Conservation (phyloP, 805 yeast species). For the Lipomyces spencermartinsiae region DNA sequence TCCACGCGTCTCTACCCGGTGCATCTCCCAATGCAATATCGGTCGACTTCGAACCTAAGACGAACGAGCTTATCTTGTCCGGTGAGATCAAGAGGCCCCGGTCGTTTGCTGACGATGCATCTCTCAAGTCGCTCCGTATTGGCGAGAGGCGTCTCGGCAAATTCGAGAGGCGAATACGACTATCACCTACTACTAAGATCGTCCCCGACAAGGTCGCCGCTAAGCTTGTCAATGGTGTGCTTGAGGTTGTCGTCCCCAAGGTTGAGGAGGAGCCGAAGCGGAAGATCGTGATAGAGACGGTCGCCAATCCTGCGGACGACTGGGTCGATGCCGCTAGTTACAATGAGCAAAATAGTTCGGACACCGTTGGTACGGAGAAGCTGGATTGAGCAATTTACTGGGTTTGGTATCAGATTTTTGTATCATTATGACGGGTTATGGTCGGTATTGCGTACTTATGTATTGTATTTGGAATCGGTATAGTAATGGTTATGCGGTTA, state of each 20-base stretch:
- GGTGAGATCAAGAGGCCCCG: slow-evolving; percentile 47
- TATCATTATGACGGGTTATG: neutral
- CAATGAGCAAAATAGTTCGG: neutral
- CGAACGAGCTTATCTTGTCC: slow-evolving; percentile 52
- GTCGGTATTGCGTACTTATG: neutral
- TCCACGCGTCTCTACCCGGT: slow-evolving; percentile 57
- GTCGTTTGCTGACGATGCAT: slow-evolving; percentile 45
- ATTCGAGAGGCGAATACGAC: slow-evolving; percentile 52
- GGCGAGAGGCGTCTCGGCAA: slow-evolving; percentile 50
- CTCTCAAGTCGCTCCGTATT: slow-evolving; percentile 42
- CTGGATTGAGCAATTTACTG: slow-evolving; percentile 17
- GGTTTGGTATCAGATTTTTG: neutral
- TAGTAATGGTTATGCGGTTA: neutral
- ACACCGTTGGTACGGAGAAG: slow-evolving; percentile 27
- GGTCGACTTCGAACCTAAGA: slow-evolving; percentile 55
- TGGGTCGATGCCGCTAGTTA: slow-evolving; percentile 32
- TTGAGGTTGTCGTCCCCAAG: slow-evolving; percentile 54
- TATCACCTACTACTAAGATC: slow-evolving; percentile 50
- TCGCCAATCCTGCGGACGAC: slow-evolving; percentile 27
- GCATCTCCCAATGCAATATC: slow-evolving; percentile 48
- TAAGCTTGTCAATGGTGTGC: slow-evolving; percentile 54
- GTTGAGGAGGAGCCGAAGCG: slow-evolving; percentile 23
- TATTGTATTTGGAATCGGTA: too few species aligned
- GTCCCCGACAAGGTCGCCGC: slow-evolving; percentile 56
- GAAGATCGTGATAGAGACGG: slow-evolving; percentile 34